A percentile compares a stretch with the other conserved stretches of the same genome.
phyloP scores from a whole-genome alignment of 2,329 filamentous ascomycete species.

The Herpotrichia juniperi region DNA sequence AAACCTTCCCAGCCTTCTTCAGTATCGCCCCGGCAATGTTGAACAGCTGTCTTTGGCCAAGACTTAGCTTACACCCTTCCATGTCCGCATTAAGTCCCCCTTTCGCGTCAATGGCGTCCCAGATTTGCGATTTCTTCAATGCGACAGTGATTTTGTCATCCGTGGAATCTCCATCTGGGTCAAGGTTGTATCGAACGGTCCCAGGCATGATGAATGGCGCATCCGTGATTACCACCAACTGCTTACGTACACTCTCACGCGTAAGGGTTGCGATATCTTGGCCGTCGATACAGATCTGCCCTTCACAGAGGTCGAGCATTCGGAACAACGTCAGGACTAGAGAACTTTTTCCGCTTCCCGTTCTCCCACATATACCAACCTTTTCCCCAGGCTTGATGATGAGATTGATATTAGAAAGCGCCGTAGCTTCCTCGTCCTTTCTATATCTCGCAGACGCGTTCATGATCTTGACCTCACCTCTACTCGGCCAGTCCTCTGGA shows the following conservation, averaged over 20 bases:
- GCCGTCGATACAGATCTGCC: background rate
- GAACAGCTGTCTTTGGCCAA: slow-evolving; percentile 66
- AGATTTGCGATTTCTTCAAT: slow-evolving; percentile 33
- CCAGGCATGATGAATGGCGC: background rate
- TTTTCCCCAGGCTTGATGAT: slow-evolving; percentile 18
- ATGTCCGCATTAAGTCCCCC: background rate
- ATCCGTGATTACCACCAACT: background rate
- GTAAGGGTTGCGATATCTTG: background rate
- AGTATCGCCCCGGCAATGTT: slow-evolving; percentile 64
- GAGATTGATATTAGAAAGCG: background rate
- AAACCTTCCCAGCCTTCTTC: background rate
- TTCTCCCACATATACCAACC: slow-evolving; percentile 56
- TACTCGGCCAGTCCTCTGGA: slow-evolving; percentile 14
- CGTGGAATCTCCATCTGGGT: background rate
- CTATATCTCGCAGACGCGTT: slow-evolving; percentile 6
- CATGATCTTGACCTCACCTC: slow-evolving; percentile 45
- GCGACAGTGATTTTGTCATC: background rate
- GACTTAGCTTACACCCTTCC: background rate
- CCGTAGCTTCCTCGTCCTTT: background rate
- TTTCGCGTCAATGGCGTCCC: slow-evolving; percentile 13
- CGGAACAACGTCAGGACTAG: background rate
- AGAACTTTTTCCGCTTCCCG: slow-evolving; percentile 36
- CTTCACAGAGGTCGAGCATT: background rate
- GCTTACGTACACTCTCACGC: background rate
- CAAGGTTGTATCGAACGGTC: background rate